Base-by-base conservation (phyloP, 148 eudicot genomes). In the Heliamphora exappendiculata region DNA sequence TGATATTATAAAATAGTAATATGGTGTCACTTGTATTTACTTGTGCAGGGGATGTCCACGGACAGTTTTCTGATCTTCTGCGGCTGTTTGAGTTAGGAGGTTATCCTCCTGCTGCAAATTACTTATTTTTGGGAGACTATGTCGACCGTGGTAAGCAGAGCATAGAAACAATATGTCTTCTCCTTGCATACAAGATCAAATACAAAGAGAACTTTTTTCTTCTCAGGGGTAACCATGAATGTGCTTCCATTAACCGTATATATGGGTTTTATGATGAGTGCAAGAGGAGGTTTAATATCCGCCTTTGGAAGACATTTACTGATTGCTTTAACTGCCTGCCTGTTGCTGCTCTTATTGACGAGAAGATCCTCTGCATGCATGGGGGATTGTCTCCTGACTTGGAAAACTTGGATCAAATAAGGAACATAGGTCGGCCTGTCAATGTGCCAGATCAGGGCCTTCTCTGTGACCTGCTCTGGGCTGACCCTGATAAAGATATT, bases 201-300 rank as follows among this genome's bases (percentile, higher is more conserved):
- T 63, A 14, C 41, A 39, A 39, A 3, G 41, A 63, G 19, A 63
- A 63, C 67, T 63, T 63, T n/a, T 33, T 63, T 41, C 67, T 63
- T 3, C 67, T 63, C 10, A 20, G 67, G 0, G 67, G 67, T 1
- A 63, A 63, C 67, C 67, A 63, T 41, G 67, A 63, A n/a, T 63
- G 67, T 9, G 67, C 67, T 7, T 63, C 67, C 42, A 63, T 63
- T n/a, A 63, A 63, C 67, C 20, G 67, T 7, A 63, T 63, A 11
- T 63, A 63, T 5, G 67, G 67, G n/a, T 63, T 63, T 22, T 63
- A 63, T 11, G 67, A 63, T 17, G 67, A 63, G 67, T 63, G 67
- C 67, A 63, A 63, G 67, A 39, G 67, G n/a, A 39, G 67, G 0
- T 63, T 63, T 41, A 31, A 41, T n/a, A 41, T 63, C 67, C 67